Evolutionary conservation across 345 rosid species (phyloP), one percentile per base, ranked within the genome.

Genomic region (Cardamine occulta): DNA sequence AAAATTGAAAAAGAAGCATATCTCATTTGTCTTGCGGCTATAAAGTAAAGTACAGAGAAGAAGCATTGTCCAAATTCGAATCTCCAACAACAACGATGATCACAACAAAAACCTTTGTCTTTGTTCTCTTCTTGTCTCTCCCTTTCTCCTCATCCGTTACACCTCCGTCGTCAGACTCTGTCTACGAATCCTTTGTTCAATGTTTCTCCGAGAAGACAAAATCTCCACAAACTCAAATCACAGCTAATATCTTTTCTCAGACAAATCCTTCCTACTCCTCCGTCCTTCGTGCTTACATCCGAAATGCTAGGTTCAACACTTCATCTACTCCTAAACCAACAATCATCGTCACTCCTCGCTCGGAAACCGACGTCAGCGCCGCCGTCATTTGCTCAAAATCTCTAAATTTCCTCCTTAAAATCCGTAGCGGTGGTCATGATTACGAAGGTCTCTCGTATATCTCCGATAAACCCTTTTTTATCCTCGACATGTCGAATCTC

Each of bases 341-440:
- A 0, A 63, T 88, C 63, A 86, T 88, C 52, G 8, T 88, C 48
- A 85, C 91, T 3, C 88, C 89, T 24, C 62, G 52, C 8, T 40
- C 83, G 2, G 79, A 84, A 3, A 62, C 75, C 51, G 82, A 86
- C 63, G 89, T 86, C 51, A 82, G 81, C 13, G 83, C 88, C 23
- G 78, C 89, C 2, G 87, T 88, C 0, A 21, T 79, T 24, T 88
- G 89, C 74, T 54, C 91, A 13, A 74, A 83, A 4, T 14, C 70
- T 9, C 15, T 79, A 2, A 86, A 87, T 1, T 83, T 65, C 52
- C 81, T 72, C 0, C 76, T 88, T n/a, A 86, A 82, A 61, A 81
- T 82, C 66, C 79, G 91, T 1, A 85, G 89, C 9, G 91, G 91
- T 1, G 88, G 91, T 15, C 89, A 87, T 29, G 88, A 87, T 13